Base-by-base conservation (phyloP, 208 protist genomes). In the Jaenimonas drosophilae region DNA sequence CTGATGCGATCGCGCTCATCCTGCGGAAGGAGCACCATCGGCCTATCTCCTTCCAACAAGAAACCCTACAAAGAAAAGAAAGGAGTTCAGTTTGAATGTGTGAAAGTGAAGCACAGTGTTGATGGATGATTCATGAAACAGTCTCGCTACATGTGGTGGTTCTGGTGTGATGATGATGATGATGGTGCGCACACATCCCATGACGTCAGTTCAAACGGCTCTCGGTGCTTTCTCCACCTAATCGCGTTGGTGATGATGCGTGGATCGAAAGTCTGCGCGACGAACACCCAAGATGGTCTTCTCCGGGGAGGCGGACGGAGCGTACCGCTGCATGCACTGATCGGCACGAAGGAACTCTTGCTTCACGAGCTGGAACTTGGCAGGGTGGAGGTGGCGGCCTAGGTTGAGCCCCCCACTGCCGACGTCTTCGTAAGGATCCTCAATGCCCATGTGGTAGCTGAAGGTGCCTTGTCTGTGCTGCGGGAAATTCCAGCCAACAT, bases 401-500 rank as follows among this genome's bases (percentile, higher is more conserved):
- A 93, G 58, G 57, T 93, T 93, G 23, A 93, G 72, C 3, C 85
- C 85, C 3, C 85, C 85, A 0, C 46, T 68, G 24, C 80, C 81
- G 23, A 90, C 72, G 46, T 93, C 80, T 49, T 93, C 85, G 50
- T 93, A 93, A 9, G 85, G 85, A 47, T 93, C 85, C 51, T 93
- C 85, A 36, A 93, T 88, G 37, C 80, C 67, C 7, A 93, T 54
- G 34, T 73, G 49, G 50, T 93, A 93, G 48, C 69, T 82, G 59
- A 83, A 90, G 9, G 68, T 92, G 27, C 83, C 83, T 38, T 79
- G 67, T 28, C 76, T 77, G 50, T 82, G 67, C 49, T 73, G 67
- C 9, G 85, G 72, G 45, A 90, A 93, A 47, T 69, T 74, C 81
- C 85, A 93, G 1, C 59, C 60, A 9, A 90, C 25, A 50, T 93